Evolutionary conservation across 2,329 filamentous ascomycete species (phyloP).

Genomic region (Chalaropsis ovoidea): DNA sequence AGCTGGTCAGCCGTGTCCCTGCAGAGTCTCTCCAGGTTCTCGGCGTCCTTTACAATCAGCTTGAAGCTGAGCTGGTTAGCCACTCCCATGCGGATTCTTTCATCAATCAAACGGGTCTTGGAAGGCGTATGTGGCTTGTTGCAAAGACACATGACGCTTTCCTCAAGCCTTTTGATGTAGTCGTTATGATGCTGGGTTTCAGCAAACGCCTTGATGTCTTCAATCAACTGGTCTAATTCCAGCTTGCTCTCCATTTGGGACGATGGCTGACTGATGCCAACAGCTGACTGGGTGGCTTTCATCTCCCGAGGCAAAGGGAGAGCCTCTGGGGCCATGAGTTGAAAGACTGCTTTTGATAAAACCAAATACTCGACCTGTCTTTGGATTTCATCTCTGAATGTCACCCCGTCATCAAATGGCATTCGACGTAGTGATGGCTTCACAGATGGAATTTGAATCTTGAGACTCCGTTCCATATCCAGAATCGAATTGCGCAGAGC

Average conservation of each 20-base stretch:
- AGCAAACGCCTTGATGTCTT: not conserved
- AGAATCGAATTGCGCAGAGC: not conserved
- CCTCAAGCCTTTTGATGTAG: conserved; percentile 11
- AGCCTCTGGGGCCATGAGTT: not conserved
- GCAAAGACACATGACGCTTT: not conserved
- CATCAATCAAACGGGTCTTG: not conserved
- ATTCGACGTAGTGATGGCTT: not conserved
- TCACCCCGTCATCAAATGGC: not conserved
- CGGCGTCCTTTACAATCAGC: not conserved
- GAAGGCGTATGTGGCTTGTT: not conserved
- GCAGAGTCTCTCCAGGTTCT: not conserved
- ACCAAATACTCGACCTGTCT: not conserved
- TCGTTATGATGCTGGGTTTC: conserved; percentile 5
- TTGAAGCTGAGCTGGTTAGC: not conserved
- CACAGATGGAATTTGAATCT: not conserved
- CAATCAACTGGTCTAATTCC: not conserved
- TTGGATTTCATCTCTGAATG: not conserved
- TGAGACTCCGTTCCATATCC: not conserved
- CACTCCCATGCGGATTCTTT: not conserved
- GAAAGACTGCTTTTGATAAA: not conserved
- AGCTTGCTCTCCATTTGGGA: not conserved
- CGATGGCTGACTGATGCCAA: not conserved
- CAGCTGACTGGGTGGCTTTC: not conserved
- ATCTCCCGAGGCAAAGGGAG: not conserved
- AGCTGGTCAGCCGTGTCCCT: not conserved